A percentile compares a stretch with the other conserved stretches of the same genome.
These are phyloP conservation scores for Komagataella kurtzmanii DNA, from an alignment of 805 yeast genomes.

Conservation along the genomic window DNA sequence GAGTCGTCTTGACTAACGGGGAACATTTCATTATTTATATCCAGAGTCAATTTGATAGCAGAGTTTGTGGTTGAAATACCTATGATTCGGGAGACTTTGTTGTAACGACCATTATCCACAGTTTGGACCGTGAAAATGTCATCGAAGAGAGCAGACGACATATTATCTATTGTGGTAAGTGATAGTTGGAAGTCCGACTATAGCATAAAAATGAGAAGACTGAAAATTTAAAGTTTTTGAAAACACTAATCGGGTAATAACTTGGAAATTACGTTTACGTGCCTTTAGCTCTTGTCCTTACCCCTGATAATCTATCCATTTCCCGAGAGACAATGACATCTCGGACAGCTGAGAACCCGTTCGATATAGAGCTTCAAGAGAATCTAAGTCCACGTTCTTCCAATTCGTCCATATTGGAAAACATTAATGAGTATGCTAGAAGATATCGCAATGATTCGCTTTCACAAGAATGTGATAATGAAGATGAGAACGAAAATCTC, in stretches of 20 bases:
- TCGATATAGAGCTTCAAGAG: constrained; percentile 1
- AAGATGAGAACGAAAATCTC: constrained; percentile 20
- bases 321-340: not conserved
- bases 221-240: not conserved
- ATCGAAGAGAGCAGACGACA: constrained; percentile 77
- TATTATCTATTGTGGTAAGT: constrained; percentile 7
- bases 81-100: constrained; percentile 79
- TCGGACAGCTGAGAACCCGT: not conserved
- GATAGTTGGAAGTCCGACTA: not conserved
- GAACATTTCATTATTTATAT: constrained; percentile 83
- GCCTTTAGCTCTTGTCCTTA: not conserved
- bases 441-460: not conserved
- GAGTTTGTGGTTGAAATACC: constrained; percentile 75
- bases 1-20: constrained; percentile 70
- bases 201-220: not conserved
- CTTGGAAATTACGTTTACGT: not conserved
- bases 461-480: not conserved
- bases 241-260: not conserved
- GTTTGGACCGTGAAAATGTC: constrained; percentile 81
- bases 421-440: constrained; percentile 12
- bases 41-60: constrained; percentile 75
- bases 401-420: constrained; percentile 18
- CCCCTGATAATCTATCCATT: not conserved
- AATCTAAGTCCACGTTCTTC: constrained; percentile 3
- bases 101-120: constrained; percentile 81